Conservation (phyloP, 305 asterid species). For the Solanum hybrid region DNA sequence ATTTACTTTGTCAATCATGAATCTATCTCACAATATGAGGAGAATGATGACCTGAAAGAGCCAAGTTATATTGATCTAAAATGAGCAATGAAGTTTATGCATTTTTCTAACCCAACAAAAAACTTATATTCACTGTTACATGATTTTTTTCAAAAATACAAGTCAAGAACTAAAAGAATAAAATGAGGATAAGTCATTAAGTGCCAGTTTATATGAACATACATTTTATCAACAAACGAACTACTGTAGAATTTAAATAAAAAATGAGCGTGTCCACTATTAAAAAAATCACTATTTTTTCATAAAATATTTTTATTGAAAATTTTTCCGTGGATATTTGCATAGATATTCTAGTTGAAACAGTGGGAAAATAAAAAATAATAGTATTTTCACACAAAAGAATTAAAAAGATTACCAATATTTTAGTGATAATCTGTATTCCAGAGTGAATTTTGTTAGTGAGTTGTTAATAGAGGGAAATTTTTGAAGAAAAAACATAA, state of each 20-base stretch:
- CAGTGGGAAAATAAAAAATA: too few relatives aligned
- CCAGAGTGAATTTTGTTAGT: background rate
- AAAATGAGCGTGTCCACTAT: background rate
- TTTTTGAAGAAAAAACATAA: too few relatives aligned
- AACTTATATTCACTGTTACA: background rate
- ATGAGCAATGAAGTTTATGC: background rate
- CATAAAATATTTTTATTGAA: too few relatives aligned
- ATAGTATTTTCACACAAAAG: too few relatives aligned
- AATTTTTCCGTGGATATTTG: background rate
- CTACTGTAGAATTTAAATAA: background rate
- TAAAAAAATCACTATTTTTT: background rate
- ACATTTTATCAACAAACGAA: background rate
- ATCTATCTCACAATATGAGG: background rate
- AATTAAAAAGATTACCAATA: background rate
- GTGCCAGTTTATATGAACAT: background rate
- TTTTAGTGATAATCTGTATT: background rate
- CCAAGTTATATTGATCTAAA: background rate
- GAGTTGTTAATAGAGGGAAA: background rate
- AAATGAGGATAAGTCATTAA: background rate
- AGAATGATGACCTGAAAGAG: background rate
- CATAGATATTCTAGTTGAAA: background rate
- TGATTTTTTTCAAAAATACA: background rate
- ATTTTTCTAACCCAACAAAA: background rate
- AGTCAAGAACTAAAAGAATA: background rate
- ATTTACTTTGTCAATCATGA: too few relatives aligned